Conservation (phyloP, 1,139 yeast genomes). For the Pichia cactophila region DNA sequence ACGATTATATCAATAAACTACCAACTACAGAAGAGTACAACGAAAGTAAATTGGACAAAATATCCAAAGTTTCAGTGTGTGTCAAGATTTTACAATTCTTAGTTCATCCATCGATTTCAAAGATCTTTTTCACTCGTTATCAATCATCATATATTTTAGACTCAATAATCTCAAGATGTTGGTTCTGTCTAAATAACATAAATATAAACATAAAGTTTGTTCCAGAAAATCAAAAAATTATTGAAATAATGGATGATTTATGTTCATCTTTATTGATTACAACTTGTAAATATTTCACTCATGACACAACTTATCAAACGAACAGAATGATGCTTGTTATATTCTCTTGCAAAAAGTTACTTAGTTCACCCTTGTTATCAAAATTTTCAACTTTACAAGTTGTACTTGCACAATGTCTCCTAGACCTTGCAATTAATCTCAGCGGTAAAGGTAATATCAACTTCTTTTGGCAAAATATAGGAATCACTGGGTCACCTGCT, state of each 20-base stretch:
- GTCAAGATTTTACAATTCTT: slow-evolving; percentile 22
- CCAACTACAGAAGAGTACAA: slow-evolving; percentile 9
- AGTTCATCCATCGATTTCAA: slow-evolving; percentile 18
- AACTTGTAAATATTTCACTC: slow-evolving; percentile 15
- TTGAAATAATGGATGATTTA: slow-evolving; percentile 19
- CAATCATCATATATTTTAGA: slow-evolving; percentile 20
- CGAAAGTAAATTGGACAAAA: slow-evolving; percentile 11
- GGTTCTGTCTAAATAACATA: slow-evolving; percentile 27
- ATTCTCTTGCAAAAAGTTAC: slow-evolving; percentile 19
- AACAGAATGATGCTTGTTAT: slow-evolving; percentile 16
- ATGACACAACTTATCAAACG: slow-evolving; percentile 14
- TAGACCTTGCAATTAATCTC: slow-evolving; percentile 18
- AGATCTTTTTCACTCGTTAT: slow-evolving; percentile 16
- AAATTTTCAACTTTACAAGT: slow-evolving; percentile 22
- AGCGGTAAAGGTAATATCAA: slow-evolving; percentile 11
- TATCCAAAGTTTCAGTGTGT: slow-evolving; percentile 23
- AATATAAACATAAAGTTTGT: slow-evolving; percentile 22
- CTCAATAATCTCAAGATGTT: slow-evolving; percentile 21
- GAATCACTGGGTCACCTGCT: slow-evolving; percentile 10
- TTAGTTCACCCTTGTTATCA: slow-evolving; percentile 24
- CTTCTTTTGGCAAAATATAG: slow-evolving; percentile 20
- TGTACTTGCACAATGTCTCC: slow-evolving; percentile 20
- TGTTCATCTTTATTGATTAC: slow-evolving; percentile 22
- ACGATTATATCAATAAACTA: not conserved
- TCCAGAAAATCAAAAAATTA: slow-evolving; percentile 8